Base-by-base conservation (phyloP, 73 alveolate genomes). In the Paramecium caudatum region DNA sequence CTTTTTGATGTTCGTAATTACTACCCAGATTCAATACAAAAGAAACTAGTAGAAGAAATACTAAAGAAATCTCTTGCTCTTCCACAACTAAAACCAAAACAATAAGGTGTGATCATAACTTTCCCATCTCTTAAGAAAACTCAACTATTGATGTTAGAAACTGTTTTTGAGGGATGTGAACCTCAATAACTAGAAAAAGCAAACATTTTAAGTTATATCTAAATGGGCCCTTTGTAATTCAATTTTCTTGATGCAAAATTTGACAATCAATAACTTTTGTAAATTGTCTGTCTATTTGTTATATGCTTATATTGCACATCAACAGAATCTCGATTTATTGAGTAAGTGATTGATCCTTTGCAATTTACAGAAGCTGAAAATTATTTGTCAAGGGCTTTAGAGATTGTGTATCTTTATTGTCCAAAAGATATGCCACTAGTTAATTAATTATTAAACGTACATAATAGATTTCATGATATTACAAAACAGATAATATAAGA, bases 381-480 rank as follows among this genome's bases (percentile, higher is more conserved):
- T 63, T 86, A 50, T 48, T 23, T 86, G 5, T 86, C 93, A 3
- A 86, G 93, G 46, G 62, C 90, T 17, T 43, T 86, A 12, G 93
- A 86, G 32, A 37, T 86, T 9, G 93, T 55, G 17, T 86, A 63
- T 16, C 69, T 86, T 1, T 86, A 62, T 62, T 43, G 36, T 5
- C 93, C 93, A 5, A 70, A 86, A 43, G 93, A 86, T 63, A 86
- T 86, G 87, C 93, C 93, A 3, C 19, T 86, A 4, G 90, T 86
- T 7, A 78, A 78, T n/a, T 17, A 86, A 43, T 43, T 86, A 25
- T 70, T 86, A 19, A 86, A 78, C 41, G 93, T 86, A 3, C 93
- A 86, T 27, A 86, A 86, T 86, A 61, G 84, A 36, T 86, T 86
- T 43, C 93, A 86, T 62, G 88, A 37, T 16, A 37, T 74, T 0